Conservation (phyloP, 1,139 yeast genomes). For the Wickerhamomyces sp. region DNA sequence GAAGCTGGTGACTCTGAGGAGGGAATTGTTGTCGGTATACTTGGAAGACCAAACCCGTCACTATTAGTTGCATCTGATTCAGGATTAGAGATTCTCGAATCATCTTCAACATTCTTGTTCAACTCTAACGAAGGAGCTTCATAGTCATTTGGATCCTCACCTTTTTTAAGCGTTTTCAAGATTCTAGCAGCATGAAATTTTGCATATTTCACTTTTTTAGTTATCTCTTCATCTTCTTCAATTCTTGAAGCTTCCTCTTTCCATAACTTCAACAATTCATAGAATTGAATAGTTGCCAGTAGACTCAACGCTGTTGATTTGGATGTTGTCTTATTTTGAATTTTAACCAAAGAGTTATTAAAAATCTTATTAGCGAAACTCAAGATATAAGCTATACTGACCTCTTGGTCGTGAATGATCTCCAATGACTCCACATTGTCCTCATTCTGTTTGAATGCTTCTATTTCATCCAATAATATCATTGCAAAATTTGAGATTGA, state of each 20-base stretch:
- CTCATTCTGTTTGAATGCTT: slow-evolving; percentile 36
- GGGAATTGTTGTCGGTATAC: slow-evolving; percentile 18
- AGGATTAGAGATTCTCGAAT: slow-evolving; percentile 30
- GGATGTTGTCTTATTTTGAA: slow-evolving; percentile 33
- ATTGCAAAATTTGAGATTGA: slow-evolving; percentile 56
- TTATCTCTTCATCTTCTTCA: slow-evolving; percentile 26
- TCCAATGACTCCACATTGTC: slow-evolving; percentile 26
- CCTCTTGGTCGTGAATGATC: slow-evolving; percentile 49
- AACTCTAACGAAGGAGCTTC: slow-evolving; percentile 27
- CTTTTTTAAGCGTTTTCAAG: slow-evolving; percentile 38
- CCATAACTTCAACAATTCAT: slow-evolving; percentile 41
- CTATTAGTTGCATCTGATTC: slow-evolving; percentile 6
- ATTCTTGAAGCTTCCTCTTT: slow-evolving; percentile 29
- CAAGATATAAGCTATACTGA: slow-evolving; percentile 54
- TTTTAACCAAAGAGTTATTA: slow-evolving; percentile 44
- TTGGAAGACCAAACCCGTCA: slow-evolving; percentile 25
- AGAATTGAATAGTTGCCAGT: slow-evolving; percentile 45
- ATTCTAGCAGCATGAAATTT: slow-evolving; percentile 57
- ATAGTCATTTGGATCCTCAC: slow-evolving; percentile 50
- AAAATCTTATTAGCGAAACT: slow-evolving; percentile 60
- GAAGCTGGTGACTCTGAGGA: slow-evolving; percentile 1
- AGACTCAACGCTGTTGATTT: slow-evolving; percentile 41
- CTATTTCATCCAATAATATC: slow-evolving; percentile 59
- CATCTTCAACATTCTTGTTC: slow-evolving; percentile 22
- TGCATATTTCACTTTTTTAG: slow-evolving; percentile 44